Percentiles rank a stretch among this genome's conserved stretches.
Evolutionary conservation across 108 stramenopile genomes (phyloP).

Genomic region (Conticribra guillardii): DNA sequence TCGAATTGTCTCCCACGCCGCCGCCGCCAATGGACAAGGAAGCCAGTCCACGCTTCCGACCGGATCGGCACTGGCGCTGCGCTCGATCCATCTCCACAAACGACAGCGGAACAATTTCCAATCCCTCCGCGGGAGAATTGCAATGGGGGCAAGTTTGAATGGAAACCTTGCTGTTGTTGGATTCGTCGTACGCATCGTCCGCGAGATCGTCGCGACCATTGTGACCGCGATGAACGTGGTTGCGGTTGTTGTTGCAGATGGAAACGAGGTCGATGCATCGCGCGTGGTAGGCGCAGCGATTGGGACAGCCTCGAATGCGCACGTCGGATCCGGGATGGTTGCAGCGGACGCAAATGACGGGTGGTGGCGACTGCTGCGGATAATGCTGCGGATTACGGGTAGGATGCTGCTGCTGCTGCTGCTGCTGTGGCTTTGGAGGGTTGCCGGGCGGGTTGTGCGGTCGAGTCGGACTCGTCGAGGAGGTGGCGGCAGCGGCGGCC

Average conservation of each 20-base stretch:
- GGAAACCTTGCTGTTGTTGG: background rate
- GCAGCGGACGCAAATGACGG: conserved; percentile 30
- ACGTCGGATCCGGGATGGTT: conserved; percentile 30
- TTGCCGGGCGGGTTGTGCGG: too few species aligned
- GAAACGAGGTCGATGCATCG: conserved; percentile 40
- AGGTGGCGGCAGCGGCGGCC: too few species aligned
- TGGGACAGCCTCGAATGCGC: conserved; percentile 9
- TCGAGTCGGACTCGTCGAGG: too few species aligned
- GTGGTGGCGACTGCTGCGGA: too few species aligned
- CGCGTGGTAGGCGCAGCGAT: conserved; percentile 39
- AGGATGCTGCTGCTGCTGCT: too few species aligned
- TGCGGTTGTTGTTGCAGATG: conserved; percentile 1
- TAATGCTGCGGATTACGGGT: too few species aligned
- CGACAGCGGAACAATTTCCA: conserved; percentile 16
- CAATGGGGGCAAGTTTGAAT: background rate
- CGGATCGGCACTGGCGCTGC: background rate
- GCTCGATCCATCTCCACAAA: conserved; percentile 22
- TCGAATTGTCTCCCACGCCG: background rate
- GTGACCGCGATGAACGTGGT: background rate
- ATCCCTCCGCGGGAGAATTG: background rate
- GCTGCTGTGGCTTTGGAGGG: too few species aligned
- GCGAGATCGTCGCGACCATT: background rate
- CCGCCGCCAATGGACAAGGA: background rate
- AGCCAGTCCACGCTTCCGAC: too few species aligned
- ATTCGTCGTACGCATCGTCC: background rate